Conservation (phyloP, 208 protist species). For the Wallacemonas sp. region DNA sequence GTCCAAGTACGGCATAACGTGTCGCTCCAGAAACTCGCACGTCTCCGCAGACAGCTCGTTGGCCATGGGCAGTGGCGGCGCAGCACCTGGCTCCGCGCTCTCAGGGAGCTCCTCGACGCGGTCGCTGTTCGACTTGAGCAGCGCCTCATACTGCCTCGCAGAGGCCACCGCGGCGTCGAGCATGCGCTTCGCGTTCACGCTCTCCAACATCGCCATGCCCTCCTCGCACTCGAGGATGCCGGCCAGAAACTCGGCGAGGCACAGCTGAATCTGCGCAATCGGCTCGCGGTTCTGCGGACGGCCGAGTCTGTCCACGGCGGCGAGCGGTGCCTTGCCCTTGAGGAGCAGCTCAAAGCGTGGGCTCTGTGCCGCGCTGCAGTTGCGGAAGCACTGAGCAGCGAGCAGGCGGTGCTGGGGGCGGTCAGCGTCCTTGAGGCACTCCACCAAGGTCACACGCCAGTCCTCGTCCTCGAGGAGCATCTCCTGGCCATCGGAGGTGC, state of each 20-base stretch:
- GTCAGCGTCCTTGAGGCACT: conserved; percentile 32
- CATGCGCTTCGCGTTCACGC: conserved; percentile 76
- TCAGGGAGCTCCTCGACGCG: conserved; percentile 39
- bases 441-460: conserved; percentile 50
- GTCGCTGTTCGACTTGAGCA: background rate
- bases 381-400: conserved; percentile 75
- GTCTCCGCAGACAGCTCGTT: conserved; percentile 27
- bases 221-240: conserved; percentile 66
- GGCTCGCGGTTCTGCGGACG: conserved; percentile 23
- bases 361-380: conserved; percentile 62
- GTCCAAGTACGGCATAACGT: conserved; percentile 78
- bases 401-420: conserved; percentile 52
- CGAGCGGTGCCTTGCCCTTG: conserved; percentile 42
- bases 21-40: conserved; percentile 48
- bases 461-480: conserved; percentile 76
- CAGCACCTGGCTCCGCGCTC: conserved; percentile 20
- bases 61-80: background rate
- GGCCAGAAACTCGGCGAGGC: conserved; percentile 67
- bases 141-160: conserved; percentile 22
- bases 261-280: conserved; percentile 49
- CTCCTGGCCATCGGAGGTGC: conserved; percentile 67
- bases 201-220: conserved; percentile 69
- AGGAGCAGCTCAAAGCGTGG: conserved; percentile 48
- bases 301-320: conserved; percentile 49
- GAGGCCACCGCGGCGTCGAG: conserved; percentile 37